Base-by-base conservation (phyloP, 2,329 filamentous ascomycete genomes). In the Drechmeria coniospora region DNA sequence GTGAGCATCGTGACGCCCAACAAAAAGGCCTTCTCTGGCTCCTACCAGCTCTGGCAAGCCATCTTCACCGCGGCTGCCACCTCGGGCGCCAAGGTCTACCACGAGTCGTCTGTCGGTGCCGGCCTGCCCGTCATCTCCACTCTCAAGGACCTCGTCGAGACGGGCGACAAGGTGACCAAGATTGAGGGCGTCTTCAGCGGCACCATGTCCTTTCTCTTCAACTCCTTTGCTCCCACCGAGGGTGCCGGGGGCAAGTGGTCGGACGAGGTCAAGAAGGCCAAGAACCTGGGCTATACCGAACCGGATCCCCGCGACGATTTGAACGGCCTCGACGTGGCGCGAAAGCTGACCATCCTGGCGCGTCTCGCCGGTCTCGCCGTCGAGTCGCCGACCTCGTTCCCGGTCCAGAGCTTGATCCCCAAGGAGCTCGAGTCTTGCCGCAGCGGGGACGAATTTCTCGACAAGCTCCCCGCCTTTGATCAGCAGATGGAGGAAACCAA, bases 131-230 rank as follows among this genome's bases (percentile, higher is more conserved):
- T 95, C 33, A 79, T 98, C 42, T 92, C 82, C 22, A 94, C 90
- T 1, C 61, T 98, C 37, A 86, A 84, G 47, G 90, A 98, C 44
- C 68, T 98, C n/a, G 71, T 94, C 15, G 79, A 86, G 36, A 98
- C 90, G 1, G 90, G 90, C 23, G 90, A 98, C 49, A 67, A 82
- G 49, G 78, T 98, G 5, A 83, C 71, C 30, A 86, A 78, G 57
- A 92, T 98, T 41, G 87, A 95, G 58, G 90, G 90, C 39, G 86
- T 98, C 28, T 95, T 98, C 59, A 92, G 82, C 35, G 90, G 90
- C 37, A 98, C 90, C 30, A 87, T 98, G 74, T 92, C 81, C 21
- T 98, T 94, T 65, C 66, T 98, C 22, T 95, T 98, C 73, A 95
- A 95, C 65, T 86, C 74, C 14, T 98, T 95, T 53, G 83, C 86